Percentiles rank a stretch among this genome's conserved stretches.
These are phyloP conservation scores for Tarenaya hassleriana DNA, from an alignment of 345 rosid species.

Conservation along the genomic window DNA sequence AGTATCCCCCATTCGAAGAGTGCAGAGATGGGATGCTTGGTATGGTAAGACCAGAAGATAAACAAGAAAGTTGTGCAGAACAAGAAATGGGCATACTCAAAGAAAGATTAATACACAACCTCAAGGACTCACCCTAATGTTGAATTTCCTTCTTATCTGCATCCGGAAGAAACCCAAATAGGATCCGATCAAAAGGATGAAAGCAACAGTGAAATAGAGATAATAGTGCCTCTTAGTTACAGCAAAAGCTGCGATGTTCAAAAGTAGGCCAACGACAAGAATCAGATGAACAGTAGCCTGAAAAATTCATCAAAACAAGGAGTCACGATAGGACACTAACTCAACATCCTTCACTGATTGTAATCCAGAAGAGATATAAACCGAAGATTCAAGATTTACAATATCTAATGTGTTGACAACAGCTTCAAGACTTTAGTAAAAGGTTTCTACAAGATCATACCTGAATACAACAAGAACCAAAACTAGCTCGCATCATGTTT, in stretches of 20 bases:
- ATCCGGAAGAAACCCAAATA: slow-evolving; percentile 69
- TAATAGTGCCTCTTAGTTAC: slow-evolving; percentile 53
- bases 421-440: too few relatives aligned
- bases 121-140: slow-evolving; percentile 57
- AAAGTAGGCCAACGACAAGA: slow-evolving; percentile 33
- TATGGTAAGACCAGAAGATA: not conserved
- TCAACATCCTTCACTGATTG: slow-evolving; percentile 8
- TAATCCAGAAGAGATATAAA: not conserved
- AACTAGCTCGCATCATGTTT: slow-evolving; percentile 81
- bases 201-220: slow-evolving; percentile 57
- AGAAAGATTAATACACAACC: not conserved
- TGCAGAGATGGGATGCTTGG: too few relatives aligned
- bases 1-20: too few relatives aligned
- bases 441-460: slow-evolving; percentile 23
- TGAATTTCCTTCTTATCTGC: slow-evolving; percentile 61
- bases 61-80: not conserved
- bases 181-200: slow-evolving; percentile 42
- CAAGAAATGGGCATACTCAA: not conserved
- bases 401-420: not conserved
- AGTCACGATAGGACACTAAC: slow-evolving; percentile 15
- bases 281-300: slow-evolving; percentile 61
- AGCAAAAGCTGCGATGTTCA: slow-evolving; percentile 51
- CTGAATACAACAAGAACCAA: slow-evolving; percentile 80
- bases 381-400: not conserved
- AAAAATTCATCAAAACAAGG: slow-evolving; percentile 20